phyloP scores from a whole-genome alignment of 495 filamentous ascomycete genomes.

The Darksidea phi region DNA sequence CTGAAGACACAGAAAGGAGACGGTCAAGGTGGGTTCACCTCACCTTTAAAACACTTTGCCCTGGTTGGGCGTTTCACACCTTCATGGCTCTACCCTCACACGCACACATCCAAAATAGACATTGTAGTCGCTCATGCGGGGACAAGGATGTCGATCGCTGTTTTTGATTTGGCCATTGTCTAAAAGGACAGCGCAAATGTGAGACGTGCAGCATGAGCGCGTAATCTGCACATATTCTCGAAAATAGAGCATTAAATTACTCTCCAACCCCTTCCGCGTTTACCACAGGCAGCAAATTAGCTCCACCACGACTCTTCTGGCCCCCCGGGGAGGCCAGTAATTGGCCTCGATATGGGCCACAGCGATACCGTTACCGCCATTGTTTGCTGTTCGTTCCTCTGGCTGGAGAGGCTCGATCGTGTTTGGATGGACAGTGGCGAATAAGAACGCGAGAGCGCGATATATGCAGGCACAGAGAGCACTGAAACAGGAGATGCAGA shows the following conservation, averaged over 20 bases:
- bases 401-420: not conserved
- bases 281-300: not conserved
- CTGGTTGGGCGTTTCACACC: conserved; percentile 23
- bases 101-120: not conserved
- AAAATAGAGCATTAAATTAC: conserved; percentile 1
- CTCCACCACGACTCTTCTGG: not conserved
- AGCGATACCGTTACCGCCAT: not conserved
- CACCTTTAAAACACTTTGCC: conserved; percentile 25
- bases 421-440: not conserved
- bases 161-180: too few species aligned
- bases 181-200: too few species aligned
- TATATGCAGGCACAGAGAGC: conserved; percentile 6
- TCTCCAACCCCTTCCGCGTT: not conserved
- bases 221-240: conserved; percentile 2
- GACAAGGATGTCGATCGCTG: too few species aligned
- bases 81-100: not conserved
- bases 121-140: too few species aligned
- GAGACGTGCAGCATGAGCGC: conserved; percentile 3
- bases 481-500: conserved; percentile 25
- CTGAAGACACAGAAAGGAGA: not conserved
- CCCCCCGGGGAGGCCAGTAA: not conserved
- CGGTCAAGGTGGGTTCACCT: not conserved
- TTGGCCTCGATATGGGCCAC: not conserved
- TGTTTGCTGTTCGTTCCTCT: conserved; percentile 1
- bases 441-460: not conserved